Percentiles rank a stretch among this genome's conserved stretches.
Conservation (phyloP, 1,284 basidiomycete genomes). For the Bondarzewia mesenterica region DNA sequence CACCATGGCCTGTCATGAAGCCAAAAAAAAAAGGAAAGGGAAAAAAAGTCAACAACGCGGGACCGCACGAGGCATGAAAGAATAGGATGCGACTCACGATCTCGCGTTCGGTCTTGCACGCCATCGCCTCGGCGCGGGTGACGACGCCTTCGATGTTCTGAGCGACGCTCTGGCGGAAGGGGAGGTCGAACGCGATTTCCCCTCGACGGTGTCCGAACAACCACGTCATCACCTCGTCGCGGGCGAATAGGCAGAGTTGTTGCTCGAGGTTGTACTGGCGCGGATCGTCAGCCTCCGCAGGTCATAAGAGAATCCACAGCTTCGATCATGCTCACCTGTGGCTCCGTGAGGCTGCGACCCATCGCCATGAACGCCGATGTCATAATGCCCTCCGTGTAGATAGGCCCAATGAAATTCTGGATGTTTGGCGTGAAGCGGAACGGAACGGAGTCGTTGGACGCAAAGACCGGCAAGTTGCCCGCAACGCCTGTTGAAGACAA, state of each 20-base stretch:
- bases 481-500: conserved; percentile 21
- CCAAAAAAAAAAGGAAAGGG: not conserved
- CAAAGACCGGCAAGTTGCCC: conserved; percentile 56
- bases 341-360: conserved; percentile 83
- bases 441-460: conserved; percentile 81
- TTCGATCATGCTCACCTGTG: conserved; percentile 57
- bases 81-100: conserved; percentile 41
- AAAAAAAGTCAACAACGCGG: not conserved
- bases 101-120: conserved; percentile 78
- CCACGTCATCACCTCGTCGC: conserved; percentile 89
- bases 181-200: conserved; percentile 42
- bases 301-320: not conserved
- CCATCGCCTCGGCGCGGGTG: conserved; percentile 79
- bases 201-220: conserved; percentile 42
- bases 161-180: conserved; percentile 63
- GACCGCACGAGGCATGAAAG: not conserved
- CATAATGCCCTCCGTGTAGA: conserved; percentile 87
- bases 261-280: conserved; percentile 82
- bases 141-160: conserved; percentile 78
- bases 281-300: conserved; percentile 2
- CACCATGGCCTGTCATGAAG: conserved; percentile 13
- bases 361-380: conserved; percentile 88
- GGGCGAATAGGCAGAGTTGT: conserved; percentile 82
- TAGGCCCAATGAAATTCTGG: conserved; percentile 87
- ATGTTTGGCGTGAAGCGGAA: conserved; percentile 98